Conservation (phyloP, 345 rosid genomes). For the Mangifera indica region DNA sequence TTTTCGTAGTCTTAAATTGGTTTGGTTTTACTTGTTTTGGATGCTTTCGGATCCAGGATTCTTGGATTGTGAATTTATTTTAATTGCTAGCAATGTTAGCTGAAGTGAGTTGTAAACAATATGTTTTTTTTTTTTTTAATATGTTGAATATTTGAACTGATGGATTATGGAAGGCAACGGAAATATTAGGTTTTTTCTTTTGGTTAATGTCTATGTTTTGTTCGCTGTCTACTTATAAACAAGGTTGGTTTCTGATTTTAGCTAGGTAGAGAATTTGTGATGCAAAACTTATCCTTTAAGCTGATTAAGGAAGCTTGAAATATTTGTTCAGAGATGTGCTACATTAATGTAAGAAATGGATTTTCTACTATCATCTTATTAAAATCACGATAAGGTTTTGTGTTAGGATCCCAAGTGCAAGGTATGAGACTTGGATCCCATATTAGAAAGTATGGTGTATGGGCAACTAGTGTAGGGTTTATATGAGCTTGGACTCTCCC, state of each 20-base stretch:
- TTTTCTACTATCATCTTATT: neutral
- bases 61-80: slow-evolving; percentile 19
- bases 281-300: neutral
- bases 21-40: slow-evolving; percentile 4
- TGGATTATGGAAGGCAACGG: neutral
- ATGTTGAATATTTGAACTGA: slow-evolving; percentile 11
- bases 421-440: too few species aligned
- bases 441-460: too few species aligned
- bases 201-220: slow-evolving; percentile 10
- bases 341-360: slow-evolving; percentile 5
- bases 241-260: slow-evolving; percentile 5
- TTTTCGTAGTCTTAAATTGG: slow-evolving; percentile 12
- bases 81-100: slow-evolving; percentile 24
- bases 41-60: slow-evolving; percentile 27
- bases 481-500: too few species aligned
- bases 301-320: slow-evolving; percentile 13
- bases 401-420: too few species aligned
- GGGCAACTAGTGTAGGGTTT: too few species aligned
- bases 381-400: neutral
- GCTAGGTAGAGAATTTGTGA: neutral
- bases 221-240: slow-evolving; percentile 11
- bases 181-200: neutral
- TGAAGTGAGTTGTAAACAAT: slow-evolving; percentile 20
- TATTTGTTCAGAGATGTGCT: neutral
- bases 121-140: slow-evolving; percentile 22